phyloP scores from a whole-genome alignment of 2,329 filamentous ascomycete genomes.

The Cladophialophora psammophila region DNA sequence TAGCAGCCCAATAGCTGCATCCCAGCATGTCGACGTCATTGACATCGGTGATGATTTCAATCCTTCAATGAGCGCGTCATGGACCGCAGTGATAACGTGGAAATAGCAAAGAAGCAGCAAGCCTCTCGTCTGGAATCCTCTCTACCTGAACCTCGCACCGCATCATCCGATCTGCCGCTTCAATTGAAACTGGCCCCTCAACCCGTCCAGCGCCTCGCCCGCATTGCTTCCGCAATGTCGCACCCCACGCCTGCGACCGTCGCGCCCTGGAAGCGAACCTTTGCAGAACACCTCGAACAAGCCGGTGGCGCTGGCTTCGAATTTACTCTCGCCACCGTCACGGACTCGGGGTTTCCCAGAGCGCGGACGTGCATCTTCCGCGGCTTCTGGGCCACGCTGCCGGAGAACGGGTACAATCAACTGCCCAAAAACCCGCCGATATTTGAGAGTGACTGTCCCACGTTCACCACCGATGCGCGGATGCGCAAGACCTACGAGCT shows the following conservation, averaged over 20 bases:
- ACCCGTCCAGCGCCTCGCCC: conserved; percentile 18
- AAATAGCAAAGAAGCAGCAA: background rate
- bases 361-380: conserved; percentile 84
- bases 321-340: conserved; percentile 56
- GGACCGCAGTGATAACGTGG: background rate
- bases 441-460: conserved; percentile 79
- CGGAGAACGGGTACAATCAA: conserved; percentile 74
- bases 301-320: conserved; percentile 47
- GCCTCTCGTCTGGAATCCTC: background rate
- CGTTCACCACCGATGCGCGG: conserved; percentile 85
- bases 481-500: conserved; percentile 85
- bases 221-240: conserved; percentile 49
- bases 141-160: background rate
- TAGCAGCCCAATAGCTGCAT: background rate
- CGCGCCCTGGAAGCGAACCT: conserved; percentile 62
- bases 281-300: conserved; percentile 57
- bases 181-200: conserved; percentile 23
- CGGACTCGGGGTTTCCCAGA: conserved; percentile 50
- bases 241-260: conserved; percentile 44
- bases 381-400: conserved; percentile 78
- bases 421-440: conserved; percentile 73
- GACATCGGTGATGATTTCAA: background rate
- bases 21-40: conserved; percentile 14
- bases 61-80: conserved; percentile 17
- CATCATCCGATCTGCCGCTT: background rate